These are phyloP conservation scores for Urostyla sp. DNA, from an alignment of 73 alveolate genomes.

Conservation along the genomic window DNA sequence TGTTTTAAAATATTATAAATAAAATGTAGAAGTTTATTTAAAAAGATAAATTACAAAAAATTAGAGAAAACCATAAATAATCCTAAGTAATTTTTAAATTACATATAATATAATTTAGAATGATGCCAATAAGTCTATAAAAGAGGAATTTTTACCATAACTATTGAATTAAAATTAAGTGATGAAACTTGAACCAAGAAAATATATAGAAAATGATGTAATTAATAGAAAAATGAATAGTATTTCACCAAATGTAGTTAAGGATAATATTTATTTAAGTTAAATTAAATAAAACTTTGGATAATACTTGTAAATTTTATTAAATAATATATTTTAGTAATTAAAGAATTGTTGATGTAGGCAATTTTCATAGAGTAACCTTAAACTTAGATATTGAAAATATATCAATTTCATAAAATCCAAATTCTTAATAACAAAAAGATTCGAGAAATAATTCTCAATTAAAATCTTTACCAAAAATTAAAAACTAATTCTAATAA, in stretches of 20 bases:
- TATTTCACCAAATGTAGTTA: slow-evolving; percentile 20
- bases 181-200: slow-evolving; percentile 47
- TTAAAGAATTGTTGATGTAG: slow-evolving; percentile 1
- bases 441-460: not conserved
- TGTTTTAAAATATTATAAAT: not conserved
- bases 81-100: not conserved
- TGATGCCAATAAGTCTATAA: slow-evolving; percentile 13
- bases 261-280: slow-evolving; percentile 2
- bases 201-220: not conserved
- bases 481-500: not conserved
- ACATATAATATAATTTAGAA: not conserved
- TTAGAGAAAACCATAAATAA: not conserved
- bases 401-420: not conserved
- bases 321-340: slow-evolving; percentile 13
- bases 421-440: not conserved
- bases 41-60: slow-evolving; percentile 4
- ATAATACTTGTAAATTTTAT: not conserved
- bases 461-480: not conserved
- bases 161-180: too few relatives aligned
- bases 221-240: not conserved
- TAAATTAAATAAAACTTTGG: not conserved
- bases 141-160: too few relatives aligned
- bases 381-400: slow-evolving; percentile 3
- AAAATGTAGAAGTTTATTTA: not conserved
- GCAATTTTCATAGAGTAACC: not conserved